Evolutionary conservation across 108 stramenopile species (phyloP).

Genomic region (Nitzschia putrida): DNA sequence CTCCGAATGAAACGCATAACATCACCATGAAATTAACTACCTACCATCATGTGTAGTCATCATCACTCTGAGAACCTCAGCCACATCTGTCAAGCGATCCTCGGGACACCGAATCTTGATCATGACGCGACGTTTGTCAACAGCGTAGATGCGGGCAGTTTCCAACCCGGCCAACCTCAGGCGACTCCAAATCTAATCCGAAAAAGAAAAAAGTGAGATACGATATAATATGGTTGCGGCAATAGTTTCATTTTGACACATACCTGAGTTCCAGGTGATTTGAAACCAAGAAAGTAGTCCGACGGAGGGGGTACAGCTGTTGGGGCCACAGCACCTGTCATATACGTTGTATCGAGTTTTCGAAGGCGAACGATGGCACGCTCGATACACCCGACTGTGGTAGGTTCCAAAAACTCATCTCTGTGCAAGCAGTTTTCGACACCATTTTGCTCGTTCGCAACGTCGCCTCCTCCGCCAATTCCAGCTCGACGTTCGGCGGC

Average conservation of each 20-base stretch:
- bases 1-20: background rate
- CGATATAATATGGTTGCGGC: too few relatives aligned
- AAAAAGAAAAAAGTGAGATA: background rate
- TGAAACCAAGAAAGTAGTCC: conserved; percentile 85
- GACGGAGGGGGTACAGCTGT: conserved; percentile 69
- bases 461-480: conserved; percentile 57
- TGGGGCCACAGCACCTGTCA: conserved; percentile 42
- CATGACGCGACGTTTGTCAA: conserved; percentile 82
- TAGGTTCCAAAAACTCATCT: conserved; percentile 54
- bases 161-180: conserved; percentile 87
- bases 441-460: conserved; percentile 20
- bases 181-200: conserved; percentile 80
- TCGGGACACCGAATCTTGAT: conserved; percentile 87
- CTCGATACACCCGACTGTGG: conserved; percentile 44
- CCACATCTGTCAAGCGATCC: conserved; percentile 88
- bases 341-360: conserved; percentile 42
- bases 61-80: conserved; percentile 85
- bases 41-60: conserved; percentile 74
- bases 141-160: conserved; percentile 71
- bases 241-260: background rate
- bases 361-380: conserved; percentile 42
- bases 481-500: conserved; percentile 73
- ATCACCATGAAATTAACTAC: background rate
- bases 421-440: conserved; percentile 40
- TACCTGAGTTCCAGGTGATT: conserved; percentile 77